These are phyloP conservation scores for Tolypocladium capitatum DNA, from an alignment of 2,329 filamentous ascomycete genomes.

Conservation along the genomic window DNA sequence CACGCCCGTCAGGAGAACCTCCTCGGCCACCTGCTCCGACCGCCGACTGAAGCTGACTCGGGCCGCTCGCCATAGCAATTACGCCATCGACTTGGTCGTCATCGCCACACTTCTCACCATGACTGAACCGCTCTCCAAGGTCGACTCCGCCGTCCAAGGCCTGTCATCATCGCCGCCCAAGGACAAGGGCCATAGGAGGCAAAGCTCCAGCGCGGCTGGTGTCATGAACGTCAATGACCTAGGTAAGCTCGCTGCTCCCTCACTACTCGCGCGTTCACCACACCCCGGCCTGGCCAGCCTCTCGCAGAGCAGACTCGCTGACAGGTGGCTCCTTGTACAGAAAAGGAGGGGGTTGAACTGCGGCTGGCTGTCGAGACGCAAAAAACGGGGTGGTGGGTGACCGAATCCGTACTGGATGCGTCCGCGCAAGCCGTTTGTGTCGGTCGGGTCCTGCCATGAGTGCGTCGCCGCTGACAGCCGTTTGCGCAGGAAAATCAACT, in stretches of 20 bases:
- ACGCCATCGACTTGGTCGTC: background rate
- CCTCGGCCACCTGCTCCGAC: background rate
- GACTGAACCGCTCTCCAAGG: conserved; percentile 58
- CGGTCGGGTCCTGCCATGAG: background rate
- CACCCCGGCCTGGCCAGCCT: background rate
- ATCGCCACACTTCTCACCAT: conserved; percentile 15
- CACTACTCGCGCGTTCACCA: background rate
- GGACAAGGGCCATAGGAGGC: conserved; percentile 54
- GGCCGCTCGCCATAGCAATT: background rate
- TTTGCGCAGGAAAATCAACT: conserved; percentile 78
- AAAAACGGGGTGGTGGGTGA: conserved; percentile 69
- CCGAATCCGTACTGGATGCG: background rate
- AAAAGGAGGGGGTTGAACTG: conserved; percentile 59
- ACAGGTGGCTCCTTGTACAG: conserved; percentile 29
- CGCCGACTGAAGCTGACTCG: background rate
- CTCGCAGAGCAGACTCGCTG: background rate
- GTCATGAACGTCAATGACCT: conserved; percentile 69
- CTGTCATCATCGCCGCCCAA: conserved; percentile 54
- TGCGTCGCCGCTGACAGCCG: background rate
- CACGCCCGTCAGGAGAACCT: background rate
- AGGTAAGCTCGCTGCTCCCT: conserved; percentile 40
- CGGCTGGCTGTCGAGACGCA: conserved; percentile 71
- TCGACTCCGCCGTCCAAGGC: conserved; percentile 84
- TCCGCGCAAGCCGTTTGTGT: background rate
- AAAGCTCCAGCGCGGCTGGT: conserved; percentile 59